These are phyloP conservation scores for Sapria himalayana DNA, from an alignment of 345 rosid genomes.

Conservation along the genomic window DNA sequence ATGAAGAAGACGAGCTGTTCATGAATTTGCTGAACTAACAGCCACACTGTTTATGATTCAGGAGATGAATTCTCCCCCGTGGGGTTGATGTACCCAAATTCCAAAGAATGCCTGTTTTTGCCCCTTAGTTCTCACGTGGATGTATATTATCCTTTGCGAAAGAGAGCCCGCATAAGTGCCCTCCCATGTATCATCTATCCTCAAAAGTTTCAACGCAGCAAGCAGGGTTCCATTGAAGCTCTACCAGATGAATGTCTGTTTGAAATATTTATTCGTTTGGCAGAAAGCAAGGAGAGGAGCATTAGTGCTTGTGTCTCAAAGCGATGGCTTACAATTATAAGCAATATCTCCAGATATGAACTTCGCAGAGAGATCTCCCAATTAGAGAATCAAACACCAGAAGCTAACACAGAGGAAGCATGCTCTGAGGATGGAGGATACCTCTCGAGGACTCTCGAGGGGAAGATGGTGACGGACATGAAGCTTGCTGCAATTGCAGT, in stretches of 20 bases:
- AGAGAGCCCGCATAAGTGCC: conserved; percentile 38
- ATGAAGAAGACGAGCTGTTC: too few relatives aligned
- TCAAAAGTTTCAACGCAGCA: conserved; percentile 11
- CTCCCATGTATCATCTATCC: conserved; percentile 14
- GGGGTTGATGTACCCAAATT: conserved; percentile 51
- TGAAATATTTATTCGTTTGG: conserved; percentile 45
- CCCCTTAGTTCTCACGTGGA: conserved; percentile 23
- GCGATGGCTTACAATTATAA: conserved; percentile 40
- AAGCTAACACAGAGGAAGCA: conserved; percentile 7
- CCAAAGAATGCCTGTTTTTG: conserved; percentile 52
- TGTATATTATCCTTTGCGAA: conserved; percentile 28
- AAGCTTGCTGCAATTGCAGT: conserved; percentile 54
- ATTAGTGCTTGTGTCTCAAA: conserved; percentile 45
- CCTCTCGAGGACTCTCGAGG: conserved; percentile 49
- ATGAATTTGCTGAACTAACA: too few relatives aligned
- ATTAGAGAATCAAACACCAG: conserved; percentile 3
- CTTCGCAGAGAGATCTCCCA: conserved; percentile 6
- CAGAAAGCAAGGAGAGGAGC: conserved; percentile 31
- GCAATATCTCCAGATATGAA: conserved; percentile 33
- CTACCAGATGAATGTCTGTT: conserved; percentile 71
- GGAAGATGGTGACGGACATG: conserved; percentile 53
- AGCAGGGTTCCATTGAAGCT: conserved; percentile 26
- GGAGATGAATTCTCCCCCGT: conserved; percentile 54
- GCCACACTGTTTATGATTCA: too few relatives aligned
- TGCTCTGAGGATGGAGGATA: conserved; percentile 23